These are phyloP conservation scores for Thelonectria rubi DNA, from an alignment of 2,329 filamentous ascomycete species.

Conservation along the genomic window DNA sequence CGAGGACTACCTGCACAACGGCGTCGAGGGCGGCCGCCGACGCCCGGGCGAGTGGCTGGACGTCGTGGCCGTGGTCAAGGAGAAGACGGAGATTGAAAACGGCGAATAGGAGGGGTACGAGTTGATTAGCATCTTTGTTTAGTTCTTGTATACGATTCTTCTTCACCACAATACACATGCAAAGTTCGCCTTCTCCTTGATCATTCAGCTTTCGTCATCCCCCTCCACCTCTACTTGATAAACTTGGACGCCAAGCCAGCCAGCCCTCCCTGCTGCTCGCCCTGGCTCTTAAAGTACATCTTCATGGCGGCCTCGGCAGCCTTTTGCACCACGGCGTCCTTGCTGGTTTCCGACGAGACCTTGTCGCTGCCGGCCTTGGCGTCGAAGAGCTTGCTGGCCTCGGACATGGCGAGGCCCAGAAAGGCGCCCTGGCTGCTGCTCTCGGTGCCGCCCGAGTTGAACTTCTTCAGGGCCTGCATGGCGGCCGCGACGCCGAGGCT, in stretches of 20 bases:
- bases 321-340: slow-evolving; percentile 80
- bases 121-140: neutral
- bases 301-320: slow-evolving; percentile 89
- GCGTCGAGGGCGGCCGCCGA: slow-evolving; percentile 57
- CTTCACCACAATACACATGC: too few relatives aligned
- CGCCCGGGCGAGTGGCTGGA: slow-evolving; percentile 67
- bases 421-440: slow-evolving; percentile 77
- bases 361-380: slow-evolving; percentile 64
- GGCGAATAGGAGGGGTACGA: slow-evolving; percentile 4
- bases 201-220: neutral
- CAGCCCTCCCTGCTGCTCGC: slow-evolving; percentile 54
- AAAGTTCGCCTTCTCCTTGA: too few relatives aligned
- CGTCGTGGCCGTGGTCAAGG: slow-evolving; percentile 53
- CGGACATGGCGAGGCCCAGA: slow-evolving; percentile 85
- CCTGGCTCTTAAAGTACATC: slow-evolving; percentile 87
- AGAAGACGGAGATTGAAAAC: slow-evolving; percentile 27
- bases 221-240: slow-evolving; percentile 39
- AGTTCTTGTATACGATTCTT: neutral
- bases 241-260: slow-evolving; percentile 60
- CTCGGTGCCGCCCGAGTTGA: slow-evolving; percentile 64
- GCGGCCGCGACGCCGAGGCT: slow-evolving; percentile 78
- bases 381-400: slow-evolving; percentile 80
- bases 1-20: slow-evolving; percentile 63
- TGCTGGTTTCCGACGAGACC: slow-evolving; percentile 68
- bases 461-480: slow-evolving; percentile 84